Percentiles rank a stretch among this genome's conserved stretches.
Conservation (phyloP, 352 stramenopile species). For the Globisporangium rhizosaccharum region DNA sequence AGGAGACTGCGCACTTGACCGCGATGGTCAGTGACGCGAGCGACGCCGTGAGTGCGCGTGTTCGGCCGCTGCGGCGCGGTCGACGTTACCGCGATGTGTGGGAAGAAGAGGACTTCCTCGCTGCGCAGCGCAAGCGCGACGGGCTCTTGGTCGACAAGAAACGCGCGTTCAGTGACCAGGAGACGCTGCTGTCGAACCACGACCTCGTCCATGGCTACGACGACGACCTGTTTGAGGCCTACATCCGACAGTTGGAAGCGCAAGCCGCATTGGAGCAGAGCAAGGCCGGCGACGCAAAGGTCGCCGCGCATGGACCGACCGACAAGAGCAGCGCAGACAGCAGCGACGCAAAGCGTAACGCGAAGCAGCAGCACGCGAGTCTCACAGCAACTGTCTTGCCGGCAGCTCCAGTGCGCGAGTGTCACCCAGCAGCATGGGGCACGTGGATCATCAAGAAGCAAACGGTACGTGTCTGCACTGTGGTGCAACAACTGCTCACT, state of each 20-base stretch:
- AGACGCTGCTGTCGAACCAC: slow-evolving; percentile 35
- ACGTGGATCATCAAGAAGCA: slow-evolving; percentile 60
- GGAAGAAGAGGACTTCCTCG: slow-evolving; percentile 69
- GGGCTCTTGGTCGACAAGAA: slow-evolving; percentile 22
- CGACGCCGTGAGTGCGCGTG: slow-evolving; percentile 15
- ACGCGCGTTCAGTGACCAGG: slow-evolving; percentile 27
- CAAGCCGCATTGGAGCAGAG: slow-evolving; percentile 8
- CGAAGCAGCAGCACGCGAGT: slow-evolving; percentile 17
- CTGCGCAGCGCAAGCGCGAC: slow-evolving; percentile 21
- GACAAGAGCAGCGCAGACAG: background rate
- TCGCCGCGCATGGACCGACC: background rate
- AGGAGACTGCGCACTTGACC: slow-evolving; percentile 34
- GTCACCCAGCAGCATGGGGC: slow-evolving; percentile 60
- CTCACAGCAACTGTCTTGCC: slow-evolving; percentile 35
- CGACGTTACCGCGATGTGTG: slow-evolving; percentile 72
- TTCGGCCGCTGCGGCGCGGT: slow-evolving; percentile 41
- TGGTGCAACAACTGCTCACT: background rate
- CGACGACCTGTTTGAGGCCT: slow-evolving; percentile 61
- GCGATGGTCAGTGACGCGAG: slow-evolving; percentile 41
- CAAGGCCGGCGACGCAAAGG: background rate
- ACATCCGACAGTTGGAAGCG: slow-evolving; percentile 32
- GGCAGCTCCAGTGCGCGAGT: slow-evolving; percentile 22
- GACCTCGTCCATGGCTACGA: slow-evolving; percentile 78
- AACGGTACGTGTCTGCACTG: slow-evolving; percentile 14
- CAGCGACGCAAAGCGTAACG: background rate